phyloP scores from a whole-genome alignment of 495 filamentous ascomycete genomes.

The Penicillium chermesinum region DNA sequence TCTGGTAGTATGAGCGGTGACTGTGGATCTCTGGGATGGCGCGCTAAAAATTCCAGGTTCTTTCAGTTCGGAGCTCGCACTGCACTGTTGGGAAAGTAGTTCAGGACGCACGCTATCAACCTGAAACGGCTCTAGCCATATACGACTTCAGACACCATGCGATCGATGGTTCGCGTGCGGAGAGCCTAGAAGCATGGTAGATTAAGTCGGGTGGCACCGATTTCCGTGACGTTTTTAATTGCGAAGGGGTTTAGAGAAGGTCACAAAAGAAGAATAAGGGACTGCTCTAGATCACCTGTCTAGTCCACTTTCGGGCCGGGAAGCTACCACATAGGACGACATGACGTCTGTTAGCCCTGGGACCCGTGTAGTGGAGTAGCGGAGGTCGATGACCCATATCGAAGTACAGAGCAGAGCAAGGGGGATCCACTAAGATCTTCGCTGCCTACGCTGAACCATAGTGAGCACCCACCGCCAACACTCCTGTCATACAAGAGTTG shows the following conservation, averaged over 20 bases:
- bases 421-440: conserved; percentile 8
- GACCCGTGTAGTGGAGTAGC: conserved; percentile 9
- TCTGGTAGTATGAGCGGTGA: neutral
- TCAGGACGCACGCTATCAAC: conserved; percentile 2
- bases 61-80: neutral
- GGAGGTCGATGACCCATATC: conserved; percentile 11
- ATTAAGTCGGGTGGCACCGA: neutral
- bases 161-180: neutral
- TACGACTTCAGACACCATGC: neutral
- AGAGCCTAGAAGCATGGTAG: neutral
- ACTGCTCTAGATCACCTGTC: neutral
- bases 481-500: neutral
- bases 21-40: neutral
- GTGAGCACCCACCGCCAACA: neutral
- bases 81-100: neutral
- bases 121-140: conserved; percentile 10
- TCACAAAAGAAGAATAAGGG: neutral
- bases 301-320: neutral
- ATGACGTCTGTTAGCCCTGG: neutral
- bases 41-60: conserved; percentile 1
- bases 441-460: conserved; percentile 10
- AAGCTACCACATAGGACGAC: neutral
- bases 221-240: neutral
- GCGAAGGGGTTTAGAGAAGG: neutral
- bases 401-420: too few relatives aligned